Evolutionary conservation across 805 yeast species (phyloP).

Genomic region (Groenewaldozyma tartarivorans): DNA sequence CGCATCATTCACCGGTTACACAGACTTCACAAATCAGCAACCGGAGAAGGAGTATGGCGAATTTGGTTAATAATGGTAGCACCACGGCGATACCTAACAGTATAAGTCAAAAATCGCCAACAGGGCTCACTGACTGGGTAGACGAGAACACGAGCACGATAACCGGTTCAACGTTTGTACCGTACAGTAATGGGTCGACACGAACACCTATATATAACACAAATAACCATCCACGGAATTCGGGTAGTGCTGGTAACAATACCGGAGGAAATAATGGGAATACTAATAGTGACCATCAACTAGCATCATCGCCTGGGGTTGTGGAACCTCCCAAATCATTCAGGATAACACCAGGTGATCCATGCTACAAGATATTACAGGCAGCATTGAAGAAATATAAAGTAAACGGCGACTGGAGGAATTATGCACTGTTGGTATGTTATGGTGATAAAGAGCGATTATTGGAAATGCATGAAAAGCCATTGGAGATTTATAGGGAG

Average conservation of each 20-base stretch:
- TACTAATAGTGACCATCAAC: not conserved
- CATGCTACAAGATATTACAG: slow-evolving; percentile 78
- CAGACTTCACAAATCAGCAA: not conserved
- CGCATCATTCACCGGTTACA: not conserved
- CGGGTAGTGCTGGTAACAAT: not conserved
- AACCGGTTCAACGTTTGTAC: not conserved
- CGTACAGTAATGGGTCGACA: not conserved
- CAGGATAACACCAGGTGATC: slow-evolving; percentile 81
- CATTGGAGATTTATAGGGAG: slow-evolving; percentile 76
- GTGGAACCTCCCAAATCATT: slow-evolving; percentile 73
- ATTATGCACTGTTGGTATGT: slow-evolving; percentile 80
- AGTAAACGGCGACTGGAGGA: slow-evolving; percentile 73
- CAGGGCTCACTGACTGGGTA: slow-evolving; percentile 4
- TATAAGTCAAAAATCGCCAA: not conserved
- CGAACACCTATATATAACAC: slow-evolving; percentile 2
- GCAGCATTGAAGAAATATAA: slow-evolving; percentile 83
- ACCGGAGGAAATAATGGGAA: not conserved
- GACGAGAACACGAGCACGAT: no score
- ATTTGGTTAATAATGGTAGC: slow-evolving; percentile 1
- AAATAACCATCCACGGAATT: slow-evolving; percentile 2
- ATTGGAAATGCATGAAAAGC: slow-evolving; percentile 75
- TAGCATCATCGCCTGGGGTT: slow-evolving; percentile 9
- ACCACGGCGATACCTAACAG: not conserved
- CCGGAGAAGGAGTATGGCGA: not conserved
- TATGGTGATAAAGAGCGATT: slow-evolving; percentile 87